phyloP scores from a whole-genome alignment of 164 flowering plant genomes.

The Vitis labrusca region DNA sequence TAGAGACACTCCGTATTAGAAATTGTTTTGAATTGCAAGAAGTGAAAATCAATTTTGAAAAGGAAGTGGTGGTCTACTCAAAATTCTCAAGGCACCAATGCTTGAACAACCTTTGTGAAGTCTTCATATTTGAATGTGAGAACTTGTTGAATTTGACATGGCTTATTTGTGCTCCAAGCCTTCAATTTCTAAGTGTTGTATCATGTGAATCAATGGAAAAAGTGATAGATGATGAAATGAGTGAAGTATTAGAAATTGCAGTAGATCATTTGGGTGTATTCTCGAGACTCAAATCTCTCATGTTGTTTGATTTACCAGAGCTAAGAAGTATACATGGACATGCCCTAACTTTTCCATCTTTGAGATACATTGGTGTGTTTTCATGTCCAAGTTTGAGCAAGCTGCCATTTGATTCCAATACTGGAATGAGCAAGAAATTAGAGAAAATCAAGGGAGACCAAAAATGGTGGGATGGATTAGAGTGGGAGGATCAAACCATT shows the following conservation, averaged over 20 bases:
- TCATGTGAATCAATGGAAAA: not conserved
- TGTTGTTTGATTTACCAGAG: not conserved
- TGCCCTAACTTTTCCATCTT: not conserved
- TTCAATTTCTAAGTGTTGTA: not conserved
- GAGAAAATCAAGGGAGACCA: not conserved
- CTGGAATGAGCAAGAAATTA: not conserved
- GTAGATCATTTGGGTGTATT: too few species aligned
- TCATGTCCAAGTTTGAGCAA: not conserved
- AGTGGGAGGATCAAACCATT: slow-evolving; percentile 5
- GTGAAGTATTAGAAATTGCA: too few species aligned
- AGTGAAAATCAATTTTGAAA: too few species aligned
- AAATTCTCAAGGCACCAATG: too few species aligned
- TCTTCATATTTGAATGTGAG: not conserved
- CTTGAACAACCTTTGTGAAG: not conserved
- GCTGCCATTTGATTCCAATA: not conserved
- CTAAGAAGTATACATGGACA: not conserved
- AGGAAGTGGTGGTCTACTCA: too few species aligned
- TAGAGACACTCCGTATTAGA: too few species aligned
- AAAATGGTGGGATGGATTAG: slow-evolving; percentile 5
- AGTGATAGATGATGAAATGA: not conserved
- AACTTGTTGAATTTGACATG: not conserved
- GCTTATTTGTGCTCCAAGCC: slow-evolving; percentile 13
- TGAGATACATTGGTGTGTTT: not conserved
- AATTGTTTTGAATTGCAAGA: too few species aligned
- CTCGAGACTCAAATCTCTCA: not conserved